Evolutionary conservation across 768 basidiomycete genomes (phyloP).

Genomic region (Pleurotus salmoneostramineus): DNA sequence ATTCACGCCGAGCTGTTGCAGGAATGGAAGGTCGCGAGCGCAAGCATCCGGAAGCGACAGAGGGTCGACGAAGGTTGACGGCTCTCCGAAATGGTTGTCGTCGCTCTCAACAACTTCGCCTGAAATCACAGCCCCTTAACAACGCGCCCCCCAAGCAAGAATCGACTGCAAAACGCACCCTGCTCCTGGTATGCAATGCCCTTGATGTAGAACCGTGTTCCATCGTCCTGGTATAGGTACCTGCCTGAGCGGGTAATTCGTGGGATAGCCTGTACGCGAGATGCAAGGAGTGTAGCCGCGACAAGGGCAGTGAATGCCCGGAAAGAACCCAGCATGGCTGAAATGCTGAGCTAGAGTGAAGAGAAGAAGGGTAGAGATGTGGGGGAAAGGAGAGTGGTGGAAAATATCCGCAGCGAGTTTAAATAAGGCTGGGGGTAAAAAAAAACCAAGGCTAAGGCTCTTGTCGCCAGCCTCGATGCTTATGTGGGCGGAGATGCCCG

Average conservation of each 20-base stretch:
- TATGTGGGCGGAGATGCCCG: not conserved
- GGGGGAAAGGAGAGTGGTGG: conserved; percentile 1
- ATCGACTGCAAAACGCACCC: conserved; percentile 46
- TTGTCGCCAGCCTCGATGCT: not conserved
- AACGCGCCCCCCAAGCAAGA: not conserved
- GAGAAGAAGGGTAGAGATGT: conserved; percentile 3
- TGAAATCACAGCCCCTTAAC: conserved; percentile 13
- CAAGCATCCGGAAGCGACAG: conserved; percentile 66
- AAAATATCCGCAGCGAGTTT: not conserved
- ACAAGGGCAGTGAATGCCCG: conserved; percentile 26
- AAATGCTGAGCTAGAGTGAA: conserved; percentile 1
- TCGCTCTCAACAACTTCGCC: conserved; percentile 38
- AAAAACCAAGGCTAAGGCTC: not conserved
- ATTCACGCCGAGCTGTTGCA: conserved; percentile 77
- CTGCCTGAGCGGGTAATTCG: conserved; percentile 67
- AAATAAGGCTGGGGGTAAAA: not conserved
- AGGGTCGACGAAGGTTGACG: conserved; percentile 77
- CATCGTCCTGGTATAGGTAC: conserved; percentile 77
- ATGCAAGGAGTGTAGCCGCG: conserved; percentile 35
- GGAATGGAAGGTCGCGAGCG: conserved; percentile 72
- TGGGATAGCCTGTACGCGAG: conserved; percentile 61
- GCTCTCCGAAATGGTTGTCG: conserved; percentile 65
- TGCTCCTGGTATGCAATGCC: conserved; percentile 84
- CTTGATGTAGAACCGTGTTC: conserved; percentile 84
- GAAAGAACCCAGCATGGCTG: conserved; percentile 16